Evolutionary conservation across 805 yeast genomes (phyloP).

Genomic region (Spencermartinsiella europaea): DNA sequence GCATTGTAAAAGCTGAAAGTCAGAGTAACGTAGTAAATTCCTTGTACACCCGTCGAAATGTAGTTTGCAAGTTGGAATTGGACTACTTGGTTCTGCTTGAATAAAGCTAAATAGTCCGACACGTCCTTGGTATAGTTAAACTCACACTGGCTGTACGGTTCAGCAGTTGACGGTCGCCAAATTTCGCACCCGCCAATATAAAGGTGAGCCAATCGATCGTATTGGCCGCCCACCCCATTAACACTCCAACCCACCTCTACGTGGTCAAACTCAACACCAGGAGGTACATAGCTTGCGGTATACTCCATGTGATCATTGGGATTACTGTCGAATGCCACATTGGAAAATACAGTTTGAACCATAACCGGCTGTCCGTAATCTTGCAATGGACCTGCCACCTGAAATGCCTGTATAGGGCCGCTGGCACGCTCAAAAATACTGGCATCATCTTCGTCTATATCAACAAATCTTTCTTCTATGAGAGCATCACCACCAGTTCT

Average conservation of each 20-base stretch:
- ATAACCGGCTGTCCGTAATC: slow-evolving; percentile 13
- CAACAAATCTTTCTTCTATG: too few relatives aligned
- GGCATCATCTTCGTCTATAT: too few relatives aligned
- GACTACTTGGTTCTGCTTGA: slow-evolving; percentile 37
- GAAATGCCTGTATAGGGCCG: slow-evolving; percentile 12
- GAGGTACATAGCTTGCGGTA: slow-evolving; percentile 34
- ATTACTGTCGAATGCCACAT: slow-evolving; percentile 41
- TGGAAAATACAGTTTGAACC: slow-evolving; percentile 19
- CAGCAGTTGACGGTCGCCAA: slow-evolving; percentile 87
- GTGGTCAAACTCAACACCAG: slow-evolving; percentile 34
- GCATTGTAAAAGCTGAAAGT: slow-evolving; percentile 11
- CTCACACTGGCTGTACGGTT: slow-evolving; percentile 43
- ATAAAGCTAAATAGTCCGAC: slow-evolving; percentile 48
- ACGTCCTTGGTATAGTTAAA: slow-evolving; percentile 48
- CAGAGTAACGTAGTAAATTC: slow-evolving; percentile 11
- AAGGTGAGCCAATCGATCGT: slow-evolving; percentile 35
- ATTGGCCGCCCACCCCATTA: slow-evolving; percentile 33
- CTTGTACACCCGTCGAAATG: slow-evolving; percentile 36
- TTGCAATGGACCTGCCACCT: slow-evolving; percentile 18
- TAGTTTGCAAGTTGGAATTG: slow-evolving; percentile 62
- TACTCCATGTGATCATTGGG: slow-evolving; percentile 36
- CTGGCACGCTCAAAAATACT: not conserved
- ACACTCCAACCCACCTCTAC: slow-evolving; percentile 32
- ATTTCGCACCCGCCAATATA: slow-evolving; percentile 50
- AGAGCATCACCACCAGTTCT: too few relatives aligned